These are phyloP conservation scores for Cryphonectria japonica DNA, from an alignment of 2,329 filamentous ascomycete species.

Conservation along the genomic window DNA sequence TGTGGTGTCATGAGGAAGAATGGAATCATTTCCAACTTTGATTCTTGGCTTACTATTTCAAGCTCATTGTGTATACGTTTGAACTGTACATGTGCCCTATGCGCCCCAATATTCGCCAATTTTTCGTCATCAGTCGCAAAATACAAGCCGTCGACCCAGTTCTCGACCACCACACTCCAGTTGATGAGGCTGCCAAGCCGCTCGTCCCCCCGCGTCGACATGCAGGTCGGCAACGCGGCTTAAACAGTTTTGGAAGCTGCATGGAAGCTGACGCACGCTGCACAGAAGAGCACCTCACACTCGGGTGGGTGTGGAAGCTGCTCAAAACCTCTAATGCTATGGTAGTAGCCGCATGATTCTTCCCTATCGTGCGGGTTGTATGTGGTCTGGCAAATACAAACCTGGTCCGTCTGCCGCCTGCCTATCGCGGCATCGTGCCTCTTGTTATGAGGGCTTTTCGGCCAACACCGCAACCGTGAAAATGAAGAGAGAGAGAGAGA, in stretches of 20 bases:
- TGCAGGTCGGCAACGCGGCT: neutral
- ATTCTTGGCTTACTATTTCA: neutral
- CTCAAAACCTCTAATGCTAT: neutral
- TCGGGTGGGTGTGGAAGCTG: neutral
- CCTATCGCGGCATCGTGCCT: constrained; percentile 15
- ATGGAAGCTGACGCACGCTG: constrained; percentile 17
- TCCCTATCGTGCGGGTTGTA: neutral
- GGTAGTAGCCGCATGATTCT: neutral
- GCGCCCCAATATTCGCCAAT: neutral
- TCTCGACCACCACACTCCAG: neutral
- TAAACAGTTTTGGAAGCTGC: constrained; percentile 9
- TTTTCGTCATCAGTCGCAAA: neutral
- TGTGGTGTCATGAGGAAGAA: constrained; percentile 24
- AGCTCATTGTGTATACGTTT: too few species aligned
- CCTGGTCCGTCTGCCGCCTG: neutral
- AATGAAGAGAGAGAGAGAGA: neutral
- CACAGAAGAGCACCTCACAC: neutral
- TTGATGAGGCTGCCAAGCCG: neutral
- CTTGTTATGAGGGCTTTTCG: neutral
- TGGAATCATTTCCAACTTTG: neutral
- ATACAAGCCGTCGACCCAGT: neutral
- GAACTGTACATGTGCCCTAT: neutral
- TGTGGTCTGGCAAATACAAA: neutral
- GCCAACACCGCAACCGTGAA: neutral
- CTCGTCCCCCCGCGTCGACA: neutral